These are phyloP conservation scores for Colletotrichum scovillei DNA, from an alignment of 2,329 filamentous ascomycete species.

Conservation along the genomic window DNA sequence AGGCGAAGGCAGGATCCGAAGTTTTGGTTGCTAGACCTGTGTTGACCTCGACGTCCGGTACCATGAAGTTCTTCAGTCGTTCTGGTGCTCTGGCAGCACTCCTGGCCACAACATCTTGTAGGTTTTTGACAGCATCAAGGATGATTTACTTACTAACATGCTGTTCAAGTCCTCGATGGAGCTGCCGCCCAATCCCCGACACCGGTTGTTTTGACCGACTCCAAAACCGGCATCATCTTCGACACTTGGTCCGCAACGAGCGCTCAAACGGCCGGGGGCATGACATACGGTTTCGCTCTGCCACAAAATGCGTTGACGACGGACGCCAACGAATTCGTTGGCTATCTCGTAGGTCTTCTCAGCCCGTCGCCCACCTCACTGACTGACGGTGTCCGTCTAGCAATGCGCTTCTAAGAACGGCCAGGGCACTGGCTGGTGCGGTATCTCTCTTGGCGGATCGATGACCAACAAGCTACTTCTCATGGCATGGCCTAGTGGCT, in stretches of 20 bases:
- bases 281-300: constrained; percentile 66
- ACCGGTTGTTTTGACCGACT: constrained; percentile 51
- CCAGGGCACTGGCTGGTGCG: constrained; percentile 66
- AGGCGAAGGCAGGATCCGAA: neutral
- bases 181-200: constrained; percentile 33
- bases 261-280: constrained; percentile 52
- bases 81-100: constrained; percentile 31
- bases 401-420: constrained; percentile 57
- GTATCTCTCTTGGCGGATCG: constrained; percentile 64
- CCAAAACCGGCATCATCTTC: constrained; percentile 64
- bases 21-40: constrained; percentile 18
- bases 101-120: constrained; percentile 28
- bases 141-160: neutral
- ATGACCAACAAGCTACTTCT: constrained; percentile 71
- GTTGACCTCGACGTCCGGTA: constrained; percentile 15
- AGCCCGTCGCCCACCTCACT: neutral
- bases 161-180: constrained; percentile 25
- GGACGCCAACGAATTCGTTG: constrained; percentile 68
- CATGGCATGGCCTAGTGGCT: constrained; percentile 66
- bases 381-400: constrained; percentile 43
- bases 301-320: constrained; percentile 59
- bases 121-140: neutral
- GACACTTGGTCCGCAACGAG: constrained; percentile 57
- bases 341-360: constrained; percentile 59
- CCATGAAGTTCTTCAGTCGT: constrained; percentile 34